Conservation (phyloP, 1,284 basidiomycete species). For the Austroboletus olivaceoglutinosus region DNA sequence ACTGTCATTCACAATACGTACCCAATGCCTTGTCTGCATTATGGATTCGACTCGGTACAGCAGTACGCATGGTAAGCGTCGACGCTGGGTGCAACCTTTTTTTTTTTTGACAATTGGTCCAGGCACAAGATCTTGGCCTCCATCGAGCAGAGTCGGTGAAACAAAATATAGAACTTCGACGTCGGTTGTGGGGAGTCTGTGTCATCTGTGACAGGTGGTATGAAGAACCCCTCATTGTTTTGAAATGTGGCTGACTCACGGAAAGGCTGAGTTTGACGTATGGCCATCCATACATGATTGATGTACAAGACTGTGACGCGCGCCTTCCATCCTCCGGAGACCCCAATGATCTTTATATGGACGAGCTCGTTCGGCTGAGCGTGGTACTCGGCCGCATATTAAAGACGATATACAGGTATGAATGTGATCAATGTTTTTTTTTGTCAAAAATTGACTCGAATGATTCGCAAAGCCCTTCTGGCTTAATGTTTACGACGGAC, state of each 20-base stretch:
- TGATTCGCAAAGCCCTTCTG: conserved; percentile 64
- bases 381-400: conserved; percentile 84
- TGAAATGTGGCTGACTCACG: conserved; percentile 9
- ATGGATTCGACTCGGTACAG: conserved; percentile 74
- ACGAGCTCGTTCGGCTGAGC: conserved; percentile 84
- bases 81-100: neutral
- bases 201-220: conserved; percentile 91
- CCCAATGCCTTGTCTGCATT: conserved; percentile 73
- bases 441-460: conserved; percentile 3
- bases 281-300: conserved; percentile 88
- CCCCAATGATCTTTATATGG: conserved; percentile 71
- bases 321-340: conserved; percentile 80
- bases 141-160: conserved; percentile 84
- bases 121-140: conserved; percentile 91
- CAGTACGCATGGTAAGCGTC: conserved; percentile 77
- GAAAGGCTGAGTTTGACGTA: conserved; percentile 73
- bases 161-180: conserved; percentile 75
- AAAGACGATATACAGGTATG: conserved; percentile 86
- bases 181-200: conserved; percentile 88
- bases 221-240: conserved; percentile 19
- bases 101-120: conserved; percentile 11
- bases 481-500: conserved; percentile 79
- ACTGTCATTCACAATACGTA: conserved; percentile 77
- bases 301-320: conserved; percentile 91
- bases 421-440: conserved; percentile 3